Evolutionary conservation across 2,329 filamentous ascomycete species (phyloP).

Genomic region (Fusarium sambucinum): DNA sequence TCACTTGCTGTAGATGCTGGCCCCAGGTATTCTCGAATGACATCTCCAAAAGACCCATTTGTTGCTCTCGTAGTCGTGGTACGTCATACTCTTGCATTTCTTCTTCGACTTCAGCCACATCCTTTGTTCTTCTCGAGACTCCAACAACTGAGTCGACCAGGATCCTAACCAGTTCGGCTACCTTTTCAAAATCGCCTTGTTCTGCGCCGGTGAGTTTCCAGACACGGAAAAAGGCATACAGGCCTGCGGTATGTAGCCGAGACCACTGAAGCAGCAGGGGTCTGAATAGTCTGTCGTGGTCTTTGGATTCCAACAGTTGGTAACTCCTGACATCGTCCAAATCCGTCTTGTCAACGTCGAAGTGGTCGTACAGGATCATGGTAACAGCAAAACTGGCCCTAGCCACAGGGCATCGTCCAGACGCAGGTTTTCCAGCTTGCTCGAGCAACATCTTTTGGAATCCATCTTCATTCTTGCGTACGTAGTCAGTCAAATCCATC

Average conservation of each 20-base stretch:
- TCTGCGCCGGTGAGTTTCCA: conserved; percentile 93
- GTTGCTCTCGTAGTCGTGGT: conserved; percentile 80
- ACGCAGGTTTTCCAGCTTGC: conserved; percentile 78
- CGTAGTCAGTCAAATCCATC: conserved; percentile 97
- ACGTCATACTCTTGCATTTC: conserved; percentile 89
- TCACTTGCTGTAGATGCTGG: conserved; percentile 87
- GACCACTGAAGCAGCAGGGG: conserved; percentile 95
- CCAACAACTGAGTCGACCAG: conserved; percentile 91
- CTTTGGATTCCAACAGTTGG: conserved; percentile 78
- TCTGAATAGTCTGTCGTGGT: conserved; percentile 87
- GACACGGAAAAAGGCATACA: conserved; percentile 89
- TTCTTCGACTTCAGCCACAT: conserved; percentile 88
- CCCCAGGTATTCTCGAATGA: conserved; percentile 97
- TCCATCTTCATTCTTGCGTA: conserved; percentile 88
- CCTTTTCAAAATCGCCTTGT: conserved; percentile 90
- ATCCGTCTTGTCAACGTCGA: conserved; percentile 89
- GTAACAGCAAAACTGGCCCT: conserved; percentile 89
- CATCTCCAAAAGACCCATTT: conserved; percentile 92
- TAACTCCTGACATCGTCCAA: conserved; percentile 82
- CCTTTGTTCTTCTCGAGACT: conserved; percentile 81
- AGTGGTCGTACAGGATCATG: conserved; percentile 91
- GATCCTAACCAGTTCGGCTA: conserved; percentile 90
- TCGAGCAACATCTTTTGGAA: conserved; percentile 94
- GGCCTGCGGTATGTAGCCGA: conserved; percentile 83
- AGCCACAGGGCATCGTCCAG: conserved; percentile 86